These are phyloP conservation scores for Hypoxylon fragiforme DNA, from an alignment of 495 filamentous ascomycete species.

Conservation along the genomic window DNA sequence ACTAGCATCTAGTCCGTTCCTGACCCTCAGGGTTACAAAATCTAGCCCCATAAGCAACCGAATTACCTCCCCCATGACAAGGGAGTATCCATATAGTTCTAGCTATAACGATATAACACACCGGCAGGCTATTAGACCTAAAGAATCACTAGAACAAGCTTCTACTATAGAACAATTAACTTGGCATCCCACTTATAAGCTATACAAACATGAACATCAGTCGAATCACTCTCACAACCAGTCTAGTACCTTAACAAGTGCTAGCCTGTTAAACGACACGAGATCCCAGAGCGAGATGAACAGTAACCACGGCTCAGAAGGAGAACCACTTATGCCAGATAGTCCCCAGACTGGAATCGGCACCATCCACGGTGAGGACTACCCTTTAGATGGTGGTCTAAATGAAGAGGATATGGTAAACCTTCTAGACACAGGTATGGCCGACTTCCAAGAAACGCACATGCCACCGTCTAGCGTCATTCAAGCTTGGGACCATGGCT, in stretches of 20 bases:
- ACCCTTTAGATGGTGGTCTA: slow-evolving; percentile 29
- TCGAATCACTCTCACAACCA: not conserved
- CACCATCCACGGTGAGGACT: slow-evolving; percentile 13
- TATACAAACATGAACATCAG: not conserved
- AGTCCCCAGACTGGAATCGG: not conserved
- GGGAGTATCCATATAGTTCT: not conserved
- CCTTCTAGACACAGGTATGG: slow-evolving; percentile 6
- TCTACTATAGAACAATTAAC: slow-evolving; percentile 13
- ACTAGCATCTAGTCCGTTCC: slow-evolving; percentile 15
- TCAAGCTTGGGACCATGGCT: slow-evolving; percentile 33
- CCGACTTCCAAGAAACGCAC: slow-evolving; percentile 24
- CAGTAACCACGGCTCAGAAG: not conserved
- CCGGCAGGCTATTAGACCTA: not conserved
- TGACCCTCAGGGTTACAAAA: slow-evolving; percentile 22
- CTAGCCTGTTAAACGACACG: not conserved
- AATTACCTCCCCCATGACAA: not conserved
- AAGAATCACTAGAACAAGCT: slow-evolving; percentile 2
- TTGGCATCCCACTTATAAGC: slow-evolving; percentile 4
- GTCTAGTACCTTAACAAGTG: not conserved
- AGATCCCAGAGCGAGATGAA: not conserved
- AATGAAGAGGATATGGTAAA: slow-evolving; percentile 26
- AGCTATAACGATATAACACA: not conserved
- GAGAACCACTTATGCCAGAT: not conserved
- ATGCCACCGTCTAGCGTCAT: slow-evolving; percentile 37
- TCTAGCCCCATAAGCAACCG: not conserved